Conservation (phyloP, 495 filamentous ascomycete genomes). For the Penicillium pancosmium region DNA sequence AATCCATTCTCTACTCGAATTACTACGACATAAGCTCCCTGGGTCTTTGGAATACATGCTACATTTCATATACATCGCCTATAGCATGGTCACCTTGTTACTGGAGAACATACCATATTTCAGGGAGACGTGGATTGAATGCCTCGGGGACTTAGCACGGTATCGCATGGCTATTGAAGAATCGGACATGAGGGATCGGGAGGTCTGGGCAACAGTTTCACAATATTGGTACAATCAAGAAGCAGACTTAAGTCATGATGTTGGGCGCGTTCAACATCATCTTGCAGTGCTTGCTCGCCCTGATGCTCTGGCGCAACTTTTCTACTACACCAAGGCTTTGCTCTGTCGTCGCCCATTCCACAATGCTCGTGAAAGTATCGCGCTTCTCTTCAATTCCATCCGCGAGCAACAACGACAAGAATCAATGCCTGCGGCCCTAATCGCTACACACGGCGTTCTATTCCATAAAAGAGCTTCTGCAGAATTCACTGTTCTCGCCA, state of each 20-base stretch:
- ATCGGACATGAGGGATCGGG: constrained; percentile 67
- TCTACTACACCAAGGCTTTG: constrained; percentile 65
- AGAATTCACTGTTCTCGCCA: constrained; percentile 46
- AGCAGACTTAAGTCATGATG: constrained; percentile 66
- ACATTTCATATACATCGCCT: constrained; percentile 78
- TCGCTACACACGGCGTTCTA: constrained; percentile 66
- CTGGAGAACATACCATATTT: constrained; percentile 76
- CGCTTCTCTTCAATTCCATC: constrained; percentile 70
- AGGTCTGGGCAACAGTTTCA: constrained; percentile 77
- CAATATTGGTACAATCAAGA: constrained; percentile 82
- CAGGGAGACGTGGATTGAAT: constrained; percentile 89
- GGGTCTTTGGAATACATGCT: constrained; percentile 77
- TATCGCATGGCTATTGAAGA: constrained; percentile 83
- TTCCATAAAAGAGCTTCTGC: constrained; percentile 58
- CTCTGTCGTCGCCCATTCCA: constrained; percentile 54
- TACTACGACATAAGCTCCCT: constrained; percentile 70
- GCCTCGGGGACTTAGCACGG: constrained; percentile 74
- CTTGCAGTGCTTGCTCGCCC: constrained; percentile 79
- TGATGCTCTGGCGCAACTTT: constrained; percentile 72
- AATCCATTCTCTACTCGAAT: constrained; percentile 76
- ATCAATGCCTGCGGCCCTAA: constrained; percentile 53
- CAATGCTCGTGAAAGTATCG: constrained; percentile 68
- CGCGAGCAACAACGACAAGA: constrained; percentile 31
- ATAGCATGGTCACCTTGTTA: constrained; percentile 78
- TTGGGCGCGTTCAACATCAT: constrained; percentile 83